These are phyloP conservation scores for Salvia sclarea DNA, from an alignment of 305 asterid genomes.

Conservation along the genomic window DNA sequence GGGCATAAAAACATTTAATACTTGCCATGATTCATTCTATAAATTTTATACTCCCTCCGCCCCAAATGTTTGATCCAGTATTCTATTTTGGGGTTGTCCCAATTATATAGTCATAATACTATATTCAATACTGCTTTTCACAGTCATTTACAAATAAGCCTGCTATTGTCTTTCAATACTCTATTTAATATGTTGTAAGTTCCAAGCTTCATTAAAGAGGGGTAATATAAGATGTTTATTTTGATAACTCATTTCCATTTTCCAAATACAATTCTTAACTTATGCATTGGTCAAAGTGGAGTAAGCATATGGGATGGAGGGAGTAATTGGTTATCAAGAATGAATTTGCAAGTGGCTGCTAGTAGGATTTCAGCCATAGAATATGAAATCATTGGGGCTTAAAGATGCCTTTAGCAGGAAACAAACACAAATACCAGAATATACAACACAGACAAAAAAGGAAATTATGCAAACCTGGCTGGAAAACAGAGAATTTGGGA, in stretches of 20 bases:
- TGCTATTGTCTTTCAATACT: neutral
- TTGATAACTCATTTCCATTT: neutral
- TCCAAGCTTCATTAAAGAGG: neutral
- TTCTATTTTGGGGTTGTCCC: neutral
- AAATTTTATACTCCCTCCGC: neutral
- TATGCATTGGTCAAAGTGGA: neutral
- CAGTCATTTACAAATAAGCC: neutral
- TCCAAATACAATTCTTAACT: neutral
- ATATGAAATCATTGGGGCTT: neutral
- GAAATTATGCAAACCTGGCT: conserved; percentile 64
- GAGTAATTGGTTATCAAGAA: neutral
- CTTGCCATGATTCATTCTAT: neutral
- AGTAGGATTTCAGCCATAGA: neutral
- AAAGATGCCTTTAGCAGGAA: neutral
- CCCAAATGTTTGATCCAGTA: neutral
- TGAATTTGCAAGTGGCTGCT: neutral
- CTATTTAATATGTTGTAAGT: neutral
- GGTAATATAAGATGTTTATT: neutral
- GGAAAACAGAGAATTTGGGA: conserved; percentile 89
- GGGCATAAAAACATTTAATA: neutral
- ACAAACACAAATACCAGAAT: neutral
- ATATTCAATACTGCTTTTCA: neutral
- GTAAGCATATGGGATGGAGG: neutral
- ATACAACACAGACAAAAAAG: neutral
- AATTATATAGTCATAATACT: neutral